Conservation (phyloP, 352 stramenopile genomes). For the Pythium aphanidermatum region DNA sequence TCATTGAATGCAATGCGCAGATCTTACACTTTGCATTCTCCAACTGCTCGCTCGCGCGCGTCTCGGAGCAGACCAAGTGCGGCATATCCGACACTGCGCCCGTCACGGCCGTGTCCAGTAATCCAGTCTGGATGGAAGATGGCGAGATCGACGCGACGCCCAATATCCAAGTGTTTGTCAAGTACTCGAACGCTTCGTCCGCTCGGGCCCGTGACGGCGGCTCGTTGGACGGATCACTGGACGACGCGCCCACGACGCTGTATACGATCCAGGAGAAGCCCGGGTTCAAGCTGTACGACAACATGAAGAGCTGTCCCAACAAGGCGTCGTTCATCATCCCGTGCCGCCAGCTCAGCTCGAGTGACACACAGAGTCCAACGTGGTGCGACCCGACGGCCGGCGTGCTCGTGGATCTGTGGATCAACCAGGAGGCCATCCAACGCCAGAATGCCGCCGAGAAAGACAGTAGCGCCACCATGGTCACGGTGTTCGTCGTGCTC, state of each 20-base stretch:
- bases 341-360: conserved; percentile 7
- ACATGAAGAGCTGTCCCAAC: conserved; percentile 10
- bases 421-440: conserved; percentile 1
- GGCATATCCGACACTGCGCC: conserved; percentile 1
- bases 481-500: conserved; percentile 7
- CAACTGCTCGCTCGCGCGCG: conserved; percentile 7
- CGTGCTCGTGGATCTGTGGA: conserved; percentile 18
- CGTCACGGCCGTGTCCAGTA: conserved; percentile 1
- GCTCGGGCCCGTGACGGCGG: not conserved
- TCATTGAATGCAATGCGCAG: conserved; percentile 14
- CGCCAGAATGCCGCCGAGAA: not conserved
- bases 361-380: not conserved
- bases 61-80: conserved; percentile 13
- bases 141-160: conserved; percentile 13
- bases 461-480: not conserved
- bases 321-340: conserved; percentile 22
- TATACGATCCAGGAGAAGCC: conserved; percentile 16
- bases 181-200: too few relatives aligned
- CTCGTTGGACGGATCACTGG: not conserved
- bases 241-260: not conserved
- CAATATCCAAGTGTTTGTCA: conserved; percentile 8
- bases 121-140: conserved; percentile 18
- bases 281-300: conserved; percentile 7
- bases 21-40: conserved; percentile 6
- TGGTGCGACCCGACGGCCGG: conserved; percentile 9